Evolutionary conservation across 2,329 filamentous ascomycete species (phyloP), one percentile per base, ranked within the genome.

Genomic region (Zalaria sp.): DNA sequence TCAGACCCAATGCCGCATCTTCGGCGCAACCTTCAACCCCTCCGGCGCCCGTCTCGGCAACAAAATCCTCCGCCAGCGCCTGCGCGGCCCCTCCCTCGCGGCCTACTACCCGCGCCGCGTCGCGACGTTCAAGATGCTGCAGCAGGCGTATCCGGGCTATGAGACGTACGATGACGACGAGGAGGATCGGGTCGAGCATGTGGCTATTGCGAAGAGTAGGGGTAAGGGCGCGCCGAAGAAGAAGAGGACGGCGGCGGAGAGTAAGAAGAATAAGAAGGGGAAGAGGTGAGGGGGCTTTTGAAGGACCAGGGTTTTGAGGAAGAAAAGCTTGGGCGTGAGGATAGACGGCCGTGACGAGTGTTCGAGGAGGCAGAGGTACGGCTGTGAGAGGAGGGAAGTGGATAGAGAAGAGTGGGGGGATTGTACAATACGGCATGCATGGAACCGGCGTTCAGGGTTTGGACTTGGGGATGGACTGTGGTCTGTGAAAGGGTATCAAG

Each of bases 181-280:
- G 60, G 77, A 85, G 53, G 81, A 91, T 49, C 79, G 91, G 53
- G 66, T 86, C 46, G 86, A 86, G 60, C 75, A 79, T 61, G 72
- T 88, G 50, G 60, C 53, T 56, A 66, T 63, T 34, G 46, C 54
- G 53, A 88, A 85, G 61, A 64, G 73, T 27, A 79, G 87, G 67
- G 88, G 87, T 51, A 95, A 96, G 71, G 81, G 81, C 42, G 76
- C 81, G 36, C 87, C 89, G 5, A 82, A 93, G 75, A 95, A 93
- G 76, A 93, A 91, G 72, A 79, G 71, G 57, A 78, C 71, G 36
- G 64, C 64, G 51, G 63, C 62, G 44, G 65, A 65, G 67, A 42
- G 18, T 18, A 18, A 18, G 18, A 18, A 18, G 18, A 18, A 18
- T 18, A 18, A 18, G 18, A 18, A 18, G 18, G 18, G 18, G 18